A percentile compares a stretch with the other conserved stretches of the same genome.
Evolutionary conservation across 441 rosid genomes (phyloP).

Genomic region (Syzygium malaccense): DNA sequence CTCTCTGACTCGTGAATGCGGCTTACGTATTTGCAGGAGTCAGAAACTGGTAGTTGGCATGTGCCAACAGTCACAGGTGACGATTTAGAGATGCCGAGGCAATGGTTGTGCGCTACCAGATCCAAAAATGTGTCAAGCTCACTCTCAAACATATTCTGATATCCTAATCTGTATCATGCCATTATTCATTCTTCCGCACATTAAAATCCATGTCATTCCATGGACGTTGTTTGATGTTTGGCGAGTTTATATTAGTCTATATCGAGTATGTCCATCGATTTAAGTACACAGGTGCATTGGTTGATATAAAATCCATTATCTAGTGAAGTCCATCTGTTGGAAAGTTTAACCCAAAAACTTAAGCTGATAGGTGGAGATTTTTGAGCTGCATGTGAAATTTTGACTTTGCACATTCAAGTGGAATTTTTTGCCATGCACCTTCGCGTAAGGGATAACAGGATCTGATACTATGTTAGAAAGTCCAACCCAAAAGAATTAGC

Average conservation of each 20-base stretch:
- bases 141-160: neutral
- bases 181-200: neutral
- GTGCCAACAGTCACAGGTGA: conserved; percentile 54
- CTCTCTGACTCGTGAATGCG: neutral
- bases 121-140: neutral
- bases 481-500: no score
- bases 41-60: conserved; percentile 87
- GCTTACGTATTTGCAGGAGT: conserved; percentile 47
- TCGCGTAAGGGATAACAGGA: no score
- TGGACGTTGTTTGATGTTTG: neutral
- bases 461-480: no score
- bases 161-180: neutral
- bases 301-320: neutral
- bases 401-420: no score
- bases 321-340: neutral
- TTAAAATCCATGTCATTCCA: neutral
- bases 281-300: neutral
- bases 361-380: no score
- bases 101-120: conserved; percentile 76
- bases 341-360: no score
- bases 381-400: no score
- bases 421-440: no score
- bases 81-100: conserved; percentile 61
- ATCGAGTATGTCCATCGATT: neutral
- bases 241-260: neutral